A percentile compares a stretch with the other conserved stretches of the same genome.
phyloP scores from a whole-genome alignment of 306 rosid species.

The Casuarina glauca region DNA sequence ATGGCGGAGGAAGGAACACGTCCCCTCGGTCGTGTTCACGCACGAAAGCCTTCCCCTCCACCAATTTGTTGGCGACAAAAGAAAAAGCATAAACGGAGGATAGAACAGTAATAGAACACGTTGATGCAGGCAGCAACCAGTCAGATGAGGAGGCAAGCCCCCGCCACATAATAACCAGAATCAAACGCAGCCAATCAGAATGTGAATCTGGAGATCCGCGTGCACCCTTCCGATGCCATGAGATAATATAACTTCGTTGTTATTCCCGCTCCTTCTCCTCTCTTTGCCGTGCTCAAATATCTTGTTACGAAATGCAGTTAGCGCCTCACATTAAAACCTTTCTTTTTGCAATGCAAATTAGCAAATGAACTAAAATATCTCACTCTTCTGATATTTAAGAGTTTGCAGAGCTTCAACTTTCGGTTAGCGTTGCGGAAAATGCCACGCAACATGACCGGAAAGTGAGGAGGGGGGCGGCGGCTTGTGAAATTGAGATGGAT shows the following conservation, averaged over 20 bases:
- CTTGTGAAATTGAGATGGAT: conserved; percentile 21
- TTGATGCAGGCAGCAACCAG: conserved; percentile 37
- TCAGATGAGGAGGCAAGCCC: conserved; percentile 20
- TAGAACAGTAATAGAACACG: conserved; percentile 40
- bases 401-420: not conserved
- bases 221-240: not conserved
- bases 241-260: conserved; percentile 27
- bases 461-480: not conserved
- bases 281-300: too few relatives aligned
- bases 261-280: not conserved
- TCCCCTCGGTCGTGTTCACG: too few relatives aligned
- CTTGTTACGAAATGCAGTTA: conserved; percentile 32
- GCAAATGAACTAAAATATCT: not conserved
- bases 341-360: not conserved
- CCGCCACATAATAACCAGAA: not conserved
- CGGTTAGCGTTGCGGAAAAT: not conserved
- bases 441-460: not conserved
- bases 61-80: not conserved
- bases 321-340: conserved; percentile 37
- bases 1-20: not conserved
- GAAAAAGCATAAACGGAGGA: not conserved
- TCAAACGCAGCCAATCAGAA: conserved; percentile 11
- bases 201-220: not conserved
- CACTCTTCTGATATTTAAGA: not conserved
- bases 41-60: too few relatives aligned